Evolutionary conservation across 768 basidiomycete species (phyloP), one percentile per base, ranked within the genome.

Genomic region (Naganishia randhawae): DNA sequence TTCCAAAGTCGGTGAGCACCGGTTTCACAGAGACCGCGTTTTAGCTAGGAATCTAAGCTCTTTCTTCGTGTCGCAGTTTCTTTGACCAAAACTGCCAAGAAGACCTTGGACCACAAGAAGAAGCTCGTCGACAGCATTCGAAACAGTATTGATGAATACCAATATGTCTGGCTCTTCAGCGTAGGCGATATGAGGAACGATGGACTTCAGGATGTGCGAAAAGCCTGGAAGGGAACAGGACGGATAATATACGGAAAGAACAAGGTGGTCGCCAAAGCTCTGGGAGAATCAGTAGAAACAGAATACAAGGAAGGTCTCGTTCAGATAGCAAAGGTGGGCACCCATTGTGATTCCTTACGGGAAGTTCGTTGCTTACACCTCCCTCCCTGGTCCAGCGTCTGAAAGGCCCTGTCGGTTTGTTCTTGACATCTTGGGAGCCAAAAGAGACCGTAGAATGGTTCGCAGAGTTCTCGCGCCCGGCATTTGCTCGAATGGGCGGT

Each of bases 121-220:
- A 86, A 85, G 54, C 82, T 95, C 76, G 87, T 97, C 77, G 85
- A 84, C 68, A 87, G 92, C 82, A 83, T 98, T 64, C 89, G 91
- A 83, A 84, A 84, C 76, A 87, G 87, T 77, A 82, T 87, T 25
- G 92, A 94, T 73, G 90, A 91, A 82, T 97, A 91, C 88, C 86
- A 86, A 76, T 94, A 96, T 80, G 89, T 91, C 82, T 99, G 93
- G 91, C 78, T 97, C 42, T 96, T 99, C 77, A 87, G 89, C 73
- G 91, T 97, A 6, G 94, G 93, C 17, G 87, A 92, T 73, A 95
- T 97, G 92, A 85, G 96, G 69, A 98, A 95, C 82, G 83, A 92
- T 31, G 89, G 92, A 80, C 82, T 99, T 42, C 94, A 98, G 84
- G 92, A 91, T 62, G 91, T 98, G 53, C 85, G 96, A 72, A 87